Base-by-base conservation (phyloP, 176 grass and related monocot species). In the Oryza glaberrima region DNA sequence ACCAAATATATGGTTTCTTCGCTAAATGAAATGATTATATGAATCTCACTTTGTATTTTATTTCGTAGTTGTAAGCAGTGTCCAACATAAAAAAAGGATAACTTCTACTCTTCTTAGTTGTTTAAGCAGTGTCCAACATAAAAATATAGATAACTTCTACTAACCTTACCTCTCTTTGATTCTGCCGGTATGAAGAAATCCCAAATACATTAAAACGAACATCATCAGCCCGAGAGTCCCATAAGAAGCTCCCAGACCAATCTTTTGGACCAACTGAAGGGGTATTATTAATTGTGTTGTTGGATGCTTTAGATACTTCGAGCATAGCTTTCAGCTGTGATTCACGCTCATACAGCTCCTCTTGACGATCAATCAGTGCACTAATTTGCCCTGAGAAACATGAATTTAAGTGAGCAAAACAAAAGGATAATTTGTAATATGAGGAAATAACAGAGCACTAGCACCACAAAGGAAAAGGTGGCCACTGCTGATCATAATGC, bases 91-190 rank as follows among this genome's bases (percentile, higher is more conserved):
- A 40, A 8, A 8, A 40, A 40, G 8, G 38, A 40, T 40, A 40
- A 40, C 38, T 7, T 40, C 38, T 40, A 40, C 38, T 40, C 38
- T 40, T 40, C 38, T 40, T 40, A 40, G 38, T 40, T 40, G 38
- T 8, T 7, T 40, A 40, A 40, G 38, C 38, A 40, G 38, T 40
- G 40, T 41, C 40, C 40, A 34, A 70, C 65, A 76, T 10, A 47
- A 45, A 75, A 73, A 36, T 32, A 73, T 47, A 64, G 4, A 67
- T 17, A n/a, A 75, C 22, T 35, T 71, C 38, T 67, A 60, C 9
- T n/a, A 16, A 70, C 80, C 87, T 88, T 93, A 98, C 95, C 86
- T 98, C 86, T 81, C 90, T 80, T 77, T 98, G 95, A 92, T 98
- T 98, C 78, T 86, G 75, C 74, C 95, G 80, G 69, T 95, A 98